Conservation (phyloP, 371 early-diverging fungal genomes). For the Mortierella sp. region DNA sequence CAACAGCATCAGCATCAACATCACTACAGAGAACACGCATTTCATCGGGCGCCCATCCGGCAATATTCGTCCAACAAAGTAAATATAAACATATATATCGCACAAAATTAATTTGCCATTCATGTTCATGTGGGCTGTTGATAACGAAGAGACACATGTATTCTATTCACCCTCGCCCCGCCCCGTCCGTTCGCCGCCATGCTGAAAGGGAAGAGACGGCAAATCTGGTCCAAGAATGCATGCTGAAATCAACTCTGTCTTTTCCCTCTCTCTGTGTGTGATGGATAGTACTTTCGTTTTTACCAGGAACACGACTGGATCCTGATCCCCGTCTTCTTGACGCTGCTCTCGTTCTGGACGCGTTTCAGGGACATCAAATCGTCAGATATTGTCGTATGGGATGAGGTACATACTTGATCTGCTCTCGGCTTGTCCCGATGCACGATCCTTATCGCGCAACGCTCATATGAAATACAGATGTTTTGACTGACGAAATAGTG, state of each 20-base stretch:
- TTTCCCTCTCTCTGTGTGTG: not conserved
- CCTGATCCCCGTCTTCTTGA: slow-evolving; percentile 67
- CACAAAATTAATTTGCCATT: no score
- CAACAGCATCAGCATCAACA: slow-evolving; percentile 30
- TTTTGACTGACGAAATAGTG: slow-evolving; percentile 26
- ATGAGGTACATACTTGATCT: slow-evolving; percentile 67
- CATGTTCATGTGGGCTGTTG: no score
- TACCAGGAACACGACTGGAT: slow-evolving; percentile 63
- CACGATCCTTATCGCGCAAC: not conserved
- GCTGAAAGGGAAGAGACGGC: no score
- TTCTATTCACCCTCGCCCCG: no score
- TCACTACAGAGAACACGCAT: slow-evolving; percentile 20
- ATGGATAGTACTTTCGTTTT: slow-evolving; percentile 59
- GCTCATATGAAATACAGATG: not conserved
- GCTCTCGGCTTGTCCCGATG: not conserved
- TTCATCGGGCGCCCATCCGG: slow-evolving; percentile 7
- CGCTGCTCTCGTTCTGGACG: slow-evolving; percentile 78
- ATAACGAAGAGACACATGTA: no score
- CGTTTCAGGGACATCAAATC: slow-evolving; percentile 84
- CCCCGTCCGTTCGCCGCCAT: no score
- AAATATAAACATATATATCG: not conserved
- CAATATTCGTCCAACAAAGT: slow-evolving; percentile 54
- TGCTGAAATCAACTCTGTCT: not conserved
- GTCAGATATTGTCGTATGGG: slow-evolving; percentile 87
- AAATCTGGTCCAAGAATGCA: no score